Percentiles rank a stretch among this genome's conserved stretches.
Evolutionary conservation across 768 basidiomycete genomes (phyloP).

Genomic region (Naganishia vishniacii): DNA sequence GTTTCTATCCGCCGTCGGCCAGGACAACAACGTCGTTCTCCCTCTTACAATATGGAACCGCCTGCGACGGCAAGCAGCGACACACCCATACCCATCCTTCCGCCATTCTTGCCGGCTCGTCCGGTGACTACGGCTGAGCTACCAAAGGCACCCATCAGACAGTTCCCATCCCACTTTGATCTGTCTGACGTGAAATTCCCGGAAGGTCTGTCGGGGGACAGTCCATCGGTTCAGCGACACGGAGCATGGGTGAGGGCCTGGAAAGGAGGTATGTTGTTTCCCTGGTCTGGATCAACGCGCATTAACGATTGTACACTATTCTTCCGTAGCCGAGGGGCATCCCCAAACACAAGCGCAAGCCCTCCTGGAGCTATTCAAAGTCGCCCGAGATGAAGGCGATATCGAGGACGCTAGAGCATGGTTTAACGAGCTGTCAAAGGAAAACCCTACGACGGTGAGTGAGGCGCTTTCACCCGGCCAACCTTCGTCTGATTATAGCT

Average conservation of each 20-base stretch:
- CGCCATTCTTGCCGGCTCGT: background rate
- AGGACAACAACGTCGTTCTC: conserved; percentile 26
- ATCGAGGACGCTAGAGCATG: conserved; percentile 71
- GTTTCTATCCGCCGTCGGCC: conserved; percentile 14
- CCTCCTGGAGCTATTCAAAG: conserved; percentile 70
- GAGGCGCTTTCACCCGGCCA: conserved; percentile 19
- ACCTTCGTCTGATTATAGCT: background rate
- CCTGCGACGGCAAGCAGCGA: conserved; percentile 5
- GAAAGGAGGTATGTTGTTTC: conserved; percentile 33
- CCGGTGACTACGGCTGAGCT: background rate
- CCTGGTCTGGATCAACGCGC: background rate
- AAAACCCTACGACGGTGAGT: conserved; percentile 89
- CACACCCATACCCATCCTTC: conserved; percentile 1
- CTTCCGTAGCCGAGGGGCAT: conserved; percentile 7
- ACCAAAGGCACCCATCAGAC: background rate
- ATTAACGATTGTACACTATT: background rate
- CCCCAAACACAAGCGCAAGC: conserved; percentile 47
- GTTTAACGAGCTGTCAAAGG: conserved; percentile 74
- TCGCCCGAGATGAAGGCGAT: conserved; percentile 71
- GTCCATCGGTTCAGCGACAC: conserved; percentile 39
- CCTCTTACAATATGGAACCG: conserved; percentile 16
- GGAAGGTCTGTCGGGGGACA: conserved; percentile 35
- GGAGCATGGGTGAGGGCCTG: conserved; percentile 36
- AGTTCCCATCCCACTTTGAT: background rate
- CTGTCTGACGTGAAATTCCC: conserved; percentile 31